Base-by-base conservation (phyloP, 1,284 basidiomycete genomes). In the Ceratobasidium sp. region DNA sequence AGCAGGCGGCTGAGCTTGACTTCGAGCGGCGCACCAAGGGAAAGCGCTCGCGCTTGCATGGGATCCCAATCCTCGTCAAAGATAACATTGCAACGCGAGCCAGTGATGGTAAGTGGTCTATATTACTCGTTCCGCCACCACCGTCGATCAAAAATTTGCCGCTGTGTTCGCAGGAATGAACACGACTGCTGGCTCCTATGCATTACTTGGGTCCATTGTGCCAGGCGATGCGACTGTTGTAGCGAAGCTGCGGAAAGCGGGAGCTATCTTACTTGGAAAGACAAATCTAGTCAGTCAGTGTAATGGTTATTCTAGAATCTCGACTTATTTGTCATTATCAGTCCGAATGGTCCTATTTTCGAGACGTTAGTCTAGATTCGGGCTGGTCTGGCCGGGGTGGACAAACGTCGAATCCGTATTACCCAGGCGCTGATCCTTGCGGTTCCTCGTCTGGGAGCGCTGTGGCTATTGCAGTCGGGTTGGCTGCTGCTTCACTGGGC, bases 351-450 rank as follows among this genome's bases (percentile, higher is more conserved):
- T 87, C 90, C 0, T 85, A 90, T 80, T 89, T 88, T 79, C 84
- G 91, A 57, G 90, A 90, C 25, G 25, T 29, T 0, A 82, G 84
- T 22, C 77, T 89, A 5, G 84, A 90, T 0, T 89, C 88, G 3
- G 91, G 91, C 6, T 93, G 88, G 86, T 91, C 89, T 34, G 90
- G 89, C 19, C 86, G 90, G 11, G 90, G 90, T 2, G 91, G 91
- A 0, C 91, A 92, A 81, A 83, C 85, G 1, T 88, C 87, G 0
- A 88, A 84, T 78, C 87, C 91, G 1, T 92, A 92, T 79, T 89
- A 87, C 78, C 89, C 88, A 0, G 85, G 86, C 7, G 90, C 86
- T 0, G 86, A 91, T 79, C 90, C 91, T 0, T 89, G 88, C 76
- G 90, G 91, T 2, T 91, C 90, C 0, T 90, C 89, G 1, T 88